phyloP scores from a whole-genome alignment of 768 basidiomycete species.

The Coprinellus micaceus region DNA sequence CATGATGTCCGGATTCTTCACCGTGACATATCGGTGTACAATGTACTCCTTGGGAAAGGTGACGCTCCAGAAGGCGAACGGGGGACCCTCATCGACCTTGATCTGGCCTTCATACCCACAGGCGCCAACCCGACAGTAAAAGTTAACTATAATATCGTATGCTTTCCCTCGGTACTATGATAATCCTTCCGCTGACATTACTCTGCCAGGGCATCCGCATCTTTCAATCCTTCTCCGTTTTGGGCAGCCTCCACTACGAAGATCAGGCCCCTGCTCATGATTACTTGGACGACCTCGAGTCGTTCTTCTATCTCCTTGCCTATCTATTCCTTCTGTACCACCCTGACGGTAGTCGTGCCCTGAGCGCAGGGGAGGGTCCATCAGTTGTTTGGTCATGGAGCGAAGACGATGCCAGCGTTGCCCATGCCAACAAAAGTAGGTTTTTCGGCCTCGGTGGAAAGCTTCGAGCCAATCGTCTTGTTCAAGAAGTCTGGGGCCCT shows the following conservation, averaged over 20 bases:
- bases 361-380: no score
- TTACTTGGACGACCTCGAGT: not conserved
- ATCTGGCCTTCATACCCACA: not conserved
- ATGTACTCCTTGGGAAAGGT: not conserved
- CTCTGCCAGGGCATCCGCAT: not conserved
- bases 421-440: no score
- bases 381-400: no score
- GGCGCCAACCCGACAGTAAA: no score
- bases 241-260: not conserved
- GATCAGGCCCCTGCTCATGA: not conserved
- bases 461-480: no score
- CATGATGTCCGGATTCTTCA: not conserved
- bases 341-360: no score
- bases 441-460: no score
- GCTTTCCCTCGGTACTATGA: no score
- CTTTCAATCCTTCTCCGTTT: not conserved
- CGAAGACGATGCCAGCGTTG: no score
- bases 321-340: not conserved
- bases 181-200: no score
- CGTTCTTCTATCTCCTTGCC: not conserved
- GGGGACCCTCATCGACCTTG: not conserved
- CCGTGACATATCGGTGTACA: not conserved
- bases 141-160: no score
- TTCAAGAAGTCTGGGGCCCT: no score
- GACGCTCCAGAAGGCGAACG: not conserved